Evolutionary conservation across 225 moss, liverwort and hornwort species (phyloP), one percentile per base, ranked within the genome.

Genomic region (Asterella californica): DNA sequence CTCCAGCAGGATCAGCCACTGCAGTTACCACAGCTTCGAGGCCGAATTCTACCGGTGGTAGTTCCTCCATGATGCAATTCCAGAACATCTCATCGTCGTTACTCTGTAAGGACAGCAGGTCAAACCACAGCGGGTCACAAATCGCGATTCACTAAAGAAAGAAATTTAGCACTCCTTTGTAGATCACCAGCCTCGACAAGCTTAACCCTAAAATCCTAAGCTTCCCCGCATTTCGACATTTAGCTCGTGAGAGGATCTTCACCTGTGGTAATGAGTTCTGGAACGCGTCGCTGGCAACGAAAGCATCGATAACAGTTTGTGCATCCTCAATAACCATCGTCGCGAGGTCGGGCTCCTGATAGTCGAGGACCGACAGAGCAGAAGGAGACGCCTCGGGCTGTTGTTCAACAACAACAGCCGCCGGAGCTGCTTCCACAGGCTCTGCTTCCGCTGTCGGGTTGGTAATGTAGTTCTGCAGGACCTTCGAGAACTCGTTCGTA

Each of bases 21-120:
- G 57, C 17, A 21, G 22, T 2, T 24, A 0, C 21, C 1, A 2
- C 2, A 21, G 57, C 0, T 57, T 57, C 24, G 47, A 79, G 30
- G 5, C 45, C 74, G 42, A 79, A 32, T 48, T 21, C 83, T 0
- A 27, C 72, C 0, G 45, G 25, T 4, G 70, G 49, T 36, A 22
- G 2, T 47, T 29, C 22, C 10, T 71, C 70, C 15, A 67, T 3
- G 1, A 80, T 42, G 21, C 53, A 72, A 18, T 84, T 80, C 84
- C 80, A 80, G n/a, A 72, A 77, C n/a, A 9, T 49, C 0, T 3
- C 70, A 12, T 79, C 80, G 15, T 79, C 79, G 15, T 77, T 72
- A 15, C 10, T 38, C 84, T 78, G 74, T 74, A 66, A 1, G 47
- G 22, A 15, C 45, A 50, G 42, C 29, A 0, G 5, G 29, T 57